phyloP scores from a whole-genome alignment of 352 stramenopile genomes.

The Stramenopiles sp. region DNA sequence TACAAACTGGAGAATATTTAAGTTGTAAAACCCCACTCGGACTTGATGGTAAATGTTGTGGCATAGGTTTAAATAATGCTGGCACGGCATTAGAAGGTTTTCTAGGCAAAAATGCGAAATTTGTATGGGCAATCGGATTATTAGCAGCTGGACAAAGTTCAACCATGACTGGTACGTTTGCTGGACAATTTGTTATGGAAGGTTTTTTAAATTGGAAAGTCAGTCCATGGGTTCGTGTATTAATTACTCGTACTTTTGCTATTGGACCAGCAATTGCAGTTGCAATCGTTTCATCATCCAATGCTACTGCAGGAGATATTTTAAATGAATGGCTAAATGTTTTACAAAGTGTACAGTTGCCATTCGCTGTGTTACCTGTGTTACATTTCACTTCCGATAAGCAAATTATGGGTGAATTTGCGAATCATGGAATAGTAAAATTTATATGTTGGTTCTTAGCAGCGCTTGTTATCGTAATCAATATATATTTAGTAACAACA shows the following conservation, averaged over 20 bases:
- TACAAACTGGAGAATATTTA: not conserved
- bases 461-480: not conserved
- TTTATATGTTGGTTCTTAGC: not conserved
- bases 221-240: constrained; percentile 51
- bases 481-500: not conserved
- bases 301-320: constrained; percentile 47
- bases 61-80: constrained; percentile 59
- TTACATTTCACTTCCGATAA: constrained; percentile 42
- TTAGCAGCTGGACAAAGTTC: constrained; percentile 76
- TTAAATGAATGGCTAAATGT: constrained; percentile 74
- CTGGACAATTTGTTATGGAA: constrained; percentile 90
- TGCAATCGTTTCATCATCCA: constrained; percentile 51
- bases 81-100: constrained; percentile 48
- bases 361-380: constrained; percentile 63
- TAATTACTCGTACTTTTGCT: constrained; percentile 67
- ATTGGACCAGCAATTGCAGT: constrained; percentile 61
- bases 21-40: constrained; percentile 14
- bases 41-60: constrained; percentile 34
- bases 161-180: constrained; percentile 88
- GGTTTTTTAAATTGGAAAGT: constrained; percentile 76
- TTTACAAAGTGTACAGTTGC: constrained; percentile 67
- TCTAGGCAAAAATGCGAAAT: constrained; percentile 48
- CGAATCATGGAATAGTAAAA: constrained; percentile 12
- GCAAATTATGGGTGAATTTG: constrained; percentile 36
- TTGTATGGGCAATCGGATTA: constrained; percentile 76